These are phyloP conservation scores for Claviceps pusilla DNA, from an alignment of 2,329 filamentous ascomycete genomes.

Conservation along the genomic window DNA sequence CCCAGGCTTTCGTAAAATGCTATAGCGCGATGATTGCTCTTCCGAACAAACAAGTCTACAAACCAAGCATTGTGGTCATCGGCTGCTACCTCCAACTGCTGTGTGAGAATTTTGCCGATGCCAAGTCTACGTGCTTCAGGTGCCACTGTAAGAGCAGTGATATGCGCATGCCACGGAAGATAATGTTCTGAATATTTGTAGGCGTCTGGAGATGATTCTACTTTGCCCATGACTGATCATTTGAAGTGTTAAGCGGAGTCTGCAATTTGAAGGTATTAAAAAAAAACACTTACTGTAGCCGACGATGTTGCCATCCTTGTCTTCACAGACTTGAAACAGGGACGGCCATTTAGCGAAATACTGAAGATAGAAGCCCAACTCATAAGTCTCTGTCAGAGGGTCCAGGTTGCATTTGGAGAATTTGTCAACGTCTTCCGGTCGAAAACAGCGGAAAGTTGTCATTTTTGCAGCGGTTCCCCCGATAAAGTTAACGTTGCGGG, in stretches of 20 bases:
- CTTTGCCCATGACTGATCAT: constrained; percentile 82
- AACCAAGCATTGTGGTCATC: constrained; percentile 83
- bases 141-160: constrained; percentile 86
- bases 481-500: not conserved
- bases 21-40: constrained; percentile 77
- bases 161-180: constrained; percentile 98
- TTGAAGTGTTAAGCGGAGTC: constrained; percentile 12
- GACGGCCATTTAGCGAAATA: constrained; percentile 94
- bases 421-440: constrained; percentile 67
- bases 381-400: constrained; percentile 94
- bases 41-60: constrained; percentile 84
- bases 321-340: constrained; percentile 83
- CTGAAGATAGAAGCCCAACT: constrained; percentile 85
- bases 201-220: constrained; percentile 69
- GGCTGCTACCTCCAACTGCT: constrained; percentile 66
- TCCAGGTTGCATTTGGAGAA: constrained; percentile 94
- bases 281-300: constrained; percentile 59
- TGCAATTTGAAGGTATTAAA: not conserved
- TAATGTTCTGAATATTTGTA: constrained; percentile 70
- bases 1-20: constrained; percentile 81
- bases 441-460: constrained; percentile 77
- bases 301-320: constrained; percentile 72
- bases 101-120: constrained; percentile 69
- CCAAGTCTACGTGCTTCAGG: constrained; percentile 74
- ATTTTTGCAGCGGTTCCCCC: constrained; percentile 27